Base-by-base conservation (phyloP, 768 basidiomycete species). In the Suillus fuscotomentosus region DNA sequence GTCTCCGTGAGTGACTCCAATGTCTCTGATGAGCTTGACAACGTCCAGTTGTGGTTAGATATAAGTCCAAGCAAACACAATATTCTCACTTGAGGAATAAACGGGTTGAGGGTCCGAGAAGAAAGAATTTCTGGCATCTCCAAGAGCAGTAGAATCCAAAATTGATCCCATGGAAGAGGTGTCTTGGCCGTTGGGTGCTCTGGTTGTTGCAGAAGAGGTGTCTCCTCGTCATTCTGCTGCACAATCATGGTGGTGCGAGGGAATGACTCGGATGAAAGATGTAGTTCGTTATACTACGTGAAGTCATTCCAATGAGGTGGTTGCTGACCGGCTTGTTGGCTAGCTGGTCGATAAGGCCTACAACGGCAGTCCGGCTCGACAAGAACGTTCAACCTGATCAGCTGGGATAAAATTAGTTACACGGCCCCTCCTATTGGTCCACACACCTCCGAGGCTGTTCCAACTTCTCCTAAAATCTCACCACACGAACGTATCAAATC, bases 111-210 rank as follows among this genome's bases (percentile, higher is more conserved):
- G 63, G 92, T 88, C 66, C 89, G 83, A 13, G 83, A 84, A 7
- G 90, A 88, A 62, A 92, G 72, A 5, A 90, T 89, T 72, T 93
- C 91, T 61, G 89, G 84, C 42, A 92, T 78, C 73, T 91, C 89
- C 45, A 92, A 78, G 67, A 91, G 78, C 66, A 92, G 72, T 3
- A 92, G 78, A 60, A 93, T 84, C 60, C 80, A 80, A 65, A 92
- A 81, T 78, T 92, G 91, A 63, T 80, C 79, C 84, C 83, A 85
- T 34, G 91, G 91, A 39, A 92, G 73, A 60, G 88, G 88, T 0
- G 88, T 85, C 41, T 73, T 75, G 48, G 38, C 9, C 68, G 47
- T 75, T 64, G 45, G 11, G 61, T 74, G 67, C 24, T 39, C 60
- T 50, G 60, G n/a, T 9, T 57, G 68, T 22, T 64, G 73, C 62